Evolutionary conservation across 345 rosid genomes (phyloP).

Genomic region (rapeseed (Brassica napus)): Da-Ae NC_063434.1:7263001-7263500

Average conservation of each 20-base stretch:
- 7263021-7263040: conserved; percentile 9
- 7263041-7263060: background rate
- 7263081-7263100: conserved; percentile 45
- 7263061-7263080: conserved; percentile 38
- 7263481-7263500: conserved; percentile 18
- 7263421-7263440: background rate
- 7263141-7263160: background rate
- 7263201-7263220: conserved; percentile 38
- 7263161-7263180: background rate
- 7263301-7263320: background rate
- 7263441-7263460: conserved; percentile 7
- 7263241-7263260: conserved; percentile 21
- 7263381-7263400: background rate
- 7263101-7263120: conserved; percentile 32
- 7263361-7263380: background rate
- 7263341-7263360: conserved; percentile 2
- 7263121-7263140: conserved; percentile 26
- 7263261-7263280: conserved; percentile 33
- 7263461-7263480: conserved; percentile 3
- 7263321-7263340: conserved; percentile 7
- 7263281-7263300: background rate
- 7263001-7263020: conserved; percentile 35
- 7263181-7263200: background rate
- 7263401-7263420: conserved; percentile 11
- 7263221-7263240: conserved; percentile 13